Evolutionary conservation across 1,139 yeast species (phyloP).

Genomic region (Hemisphaericaspora xylofermentans): DNA sequence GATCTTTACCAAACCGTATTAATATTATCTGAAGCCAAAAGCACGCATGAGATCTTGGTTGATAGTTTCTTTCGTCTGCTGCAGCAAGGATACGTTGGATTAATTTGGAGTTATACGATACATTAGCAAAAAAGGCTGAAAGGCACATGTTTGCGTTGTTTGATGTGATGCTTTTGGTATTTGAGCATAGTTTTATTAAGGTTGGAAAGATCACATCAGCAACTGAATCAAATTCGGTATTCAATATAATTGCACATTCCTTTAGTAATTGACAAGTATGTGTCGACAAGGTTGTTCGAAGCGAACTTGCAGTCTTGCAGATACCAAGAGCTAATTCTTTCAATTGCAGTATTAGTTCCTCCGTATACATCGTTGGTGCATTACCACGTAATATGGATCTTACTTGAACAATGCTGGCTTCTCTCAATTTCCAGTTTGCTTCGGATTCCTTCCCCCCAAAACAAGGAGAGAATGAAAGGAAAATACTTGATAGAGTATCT

Average conservation of each 20-base stretch:
- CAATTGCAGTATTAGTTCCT: conserved; percentile 44
- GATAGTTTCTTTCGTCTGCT: conserved; percentile 65
- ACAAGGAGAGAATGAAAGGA: conserved; percentile 23
- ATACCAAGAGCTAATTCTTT: conserved; percentile 57
- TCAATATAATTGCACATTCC: conserved; percentile 58
- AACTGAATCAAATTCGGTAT: conserved; percentile 54
- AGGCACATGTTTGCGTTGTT: conserved; percentile 69
- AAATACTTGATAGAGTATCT: conserved; percentile 18
- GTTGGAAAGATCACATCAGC: conserved; percentile 60
- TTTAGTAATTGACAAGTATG: conserved; percentile 79
- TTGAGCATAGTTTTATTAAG: conserved; percentile 62
- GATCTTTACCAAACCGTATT: conserved; percentile 34
- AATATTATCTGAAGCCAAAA: conserved; percentile 68
- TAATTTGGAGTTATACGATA: conserved; percentile 53
- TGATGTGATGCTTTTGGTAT: conserved; percentile 79
- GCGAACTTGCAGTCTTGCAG: conserved; percentile 64
- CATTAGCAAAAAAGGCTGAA: conserved; percentile 58
- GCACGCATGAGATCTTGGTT: conserved; percentile 69
- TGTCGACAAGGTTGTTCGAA: conserved; percentile 79
- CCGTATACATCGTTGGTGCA: conserved; percentile 32
- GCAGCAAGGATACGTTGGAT: conserved; percentile 53
- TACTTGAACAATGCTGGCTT: conserved; percentile 54
- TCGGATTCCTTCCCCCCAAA: conserved; percentile 88
- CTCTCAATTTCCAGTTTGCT: conserved; percentile 79
- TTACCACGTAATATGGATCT: conserved; percentile 66